Base-by-base conservation (phyloP, 2,329 filamentous ascomycete genomes). In the Neofusicoccum kwambonambiense region DNA sequence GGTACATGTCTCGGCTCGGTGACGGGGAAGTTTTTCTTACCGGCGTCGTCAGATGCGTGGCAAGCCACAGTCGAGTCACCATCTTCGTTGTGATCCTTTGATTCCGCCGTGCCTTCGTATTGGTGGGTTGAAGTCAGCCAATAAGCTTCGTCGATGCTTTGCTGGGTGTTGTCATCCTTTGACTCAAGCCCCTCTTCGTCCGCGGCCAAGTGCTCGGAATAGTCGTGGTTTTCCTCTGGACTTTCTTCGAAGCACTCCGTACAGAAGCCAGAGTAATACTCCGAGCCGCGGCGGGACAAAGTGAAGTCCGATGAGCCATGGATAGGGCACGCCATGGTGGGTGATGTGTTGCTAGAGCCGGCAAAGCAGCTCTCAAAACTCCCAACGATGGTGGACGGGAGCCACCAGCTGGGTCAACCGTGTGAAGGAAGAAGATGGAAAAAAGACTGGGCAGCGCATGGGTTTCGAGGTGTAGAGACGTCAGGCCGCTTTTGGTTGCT, bases 361-460 rank as follows among this genome's bases (percentile, higher is more conserved):
- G n/a, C 9, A 44, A 31, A 13, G 27, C 11, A 27, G 31, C 41
- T 22, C 50, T 54, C 61, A 64, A 49, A 56, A 56, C 50, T 64
- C 49, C 62, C 62, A 64, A n/a, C 62, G 62, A 39, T 64, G 62
- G 52, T 64, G 62, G 35, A 64, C 62, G 3, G 52, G 62, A 17
- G 62, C 62, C 62, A 64, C 62, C 22, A 64, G 34, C 7, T 58
- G 62, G 35, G 31, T 50, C 52, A 56, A 44, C 42, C 62, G 62
- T 15, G 35, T 49, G 45, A 58, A 54, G 15, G 34, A 56, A 27
- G 42, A 57, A 47, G 34, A 57, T 17, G 62, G 51, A 6, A 58
- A 58, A 19, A 47, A 34, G 19, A 58, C 31, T 6, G 44, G 51
- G 17, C 62, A 64, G 52, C 62, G 62, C 62, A 64, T 64, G 44